Conservation (phyloP, 2,329 filamentous ascomycete genomes). For the Onygenales sp. region DNA sequence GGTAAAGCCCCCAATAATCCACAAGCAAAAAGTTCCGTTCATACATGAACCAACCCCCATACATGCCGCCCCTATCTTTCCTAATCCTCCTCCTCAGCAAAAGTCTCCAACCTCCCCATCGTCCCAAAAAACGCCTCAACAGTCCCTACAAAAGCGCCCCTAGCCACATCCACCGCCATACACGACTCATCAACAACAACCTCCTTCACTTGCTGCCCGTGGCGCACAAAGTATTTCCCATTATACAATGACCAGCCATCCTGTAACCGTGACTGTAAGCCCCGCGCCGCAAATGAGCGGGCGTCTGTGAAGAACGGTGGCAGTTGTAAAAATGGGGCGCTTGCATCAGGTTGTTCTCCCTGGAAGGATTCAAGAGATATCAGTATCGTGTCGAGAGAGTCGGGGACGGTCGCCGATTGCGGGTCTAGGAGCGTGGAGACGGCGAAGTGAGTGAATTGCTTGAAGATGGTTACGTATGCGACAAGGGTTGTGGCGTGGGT, state of each 20-base stretch:
- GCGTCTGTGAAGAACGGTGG: constrained; percentile 16
- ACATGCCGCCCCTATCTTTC: too few species aligned
- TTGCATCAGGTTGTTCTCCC: constrained; percentile 3
- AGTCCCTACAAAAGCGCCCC: constrained; percentile 16
- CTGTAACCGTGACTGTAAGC: constrained; percentile 35
- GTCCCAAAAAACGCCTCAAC: constrained; percentile 14
- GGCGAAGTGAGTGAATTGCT: constrained; percentile 28
- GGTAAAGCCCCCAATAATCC: too few species aligned
- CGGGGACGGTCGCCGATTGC: constrained; percentile 7
- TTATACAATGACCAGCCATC: constrained; percentile 39
- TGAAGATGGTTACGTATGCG: constrained; percentile 29
- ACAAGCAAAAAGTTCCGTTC: too few species aligned
- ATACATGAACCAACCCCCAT: too few species aligned
- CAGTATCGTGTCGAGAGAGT: constrained; percentile 13
- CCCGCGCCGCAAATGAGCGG: constrained; percentile 27
- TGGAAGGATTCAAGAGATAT: background rate
- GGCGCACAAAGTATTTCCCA: constrained; percentile 38
- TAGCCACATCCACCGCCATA: constrained; percentile 14
- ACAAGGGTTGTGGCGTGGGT: constrained; percentile 16
- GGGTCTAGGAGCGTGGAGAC: constrained; percentile 17
- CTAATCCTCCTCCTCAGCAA: constrained; percentile 2
- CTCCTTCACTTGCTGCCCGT: constrained; percentile 31
- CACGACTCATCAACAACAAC: constrained; percentile 32
- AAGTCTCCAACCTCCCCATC: constrained; percentile 12
- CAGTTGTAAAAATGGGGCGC: background rate